A percentile compares a stretch with the other conserved stretches of the same genome.
Conservation (phyloP, 208 protist genomes). For the Kentomonas sorsogonicus region DNA sequence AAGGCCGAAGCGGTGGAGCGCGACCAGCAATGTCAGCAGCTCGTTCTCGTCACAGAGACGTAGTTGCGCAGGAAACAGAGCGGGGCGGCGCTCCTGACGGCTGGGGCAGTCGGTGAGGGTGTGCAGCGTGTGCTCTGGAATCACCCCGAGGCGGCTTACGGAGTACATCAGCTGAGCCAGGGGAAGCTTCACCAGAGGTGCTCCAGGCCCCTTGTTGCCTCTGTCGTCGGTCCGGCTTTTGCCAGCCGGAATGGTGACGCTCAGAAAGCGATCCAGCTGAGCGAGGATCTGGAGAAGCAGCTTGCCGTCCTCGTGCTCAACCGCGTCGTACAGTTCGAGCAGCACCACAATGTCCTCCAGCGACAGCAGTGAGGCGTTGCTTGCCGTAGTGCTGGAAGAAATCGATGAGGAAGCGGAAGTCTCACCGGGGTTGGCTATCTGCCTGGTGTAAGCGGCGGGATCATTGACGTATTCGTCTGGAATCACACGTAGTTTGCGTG, state of each 20-base stretch:
- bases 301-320: slow-evolving; percentile 52
- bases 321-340: slow-evolving; percentile 46
- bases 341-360: slow-evolving; percentile 44
- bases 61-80: slow-evolving; percentile 39
- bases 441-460: too few species aligned
- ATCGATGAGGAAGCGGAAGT: too few species aligned
- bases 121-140: slow-evolving; percentile 47
- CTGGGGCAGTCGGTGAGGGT: slow-evolving; percentile 13
- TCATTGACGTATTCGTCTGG: too few species aligned
- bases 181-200: slow-evolving; percentile 26
- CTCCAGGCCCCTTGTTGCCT: not conserved
- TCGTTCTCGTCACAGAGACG: slow-evolving; percentile 25
- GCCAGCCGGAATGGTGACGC: slow-evolving; percentile 7
- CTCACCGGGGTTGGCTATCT: too few species aligned
- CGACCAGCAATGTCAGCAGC: slow-evolving; percentile 40
- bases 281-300: slow-evolving; percentile 51
- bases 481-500: too few species aligned
- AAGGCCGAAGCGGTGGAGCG: slow-evolving; percentile 69
- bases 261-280: slow-evolving; percentile 43
- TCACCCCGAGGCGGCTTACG: slow-evolving; percentile 45
- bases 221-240: not conserved
- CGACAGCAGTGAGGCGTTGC: slow-evolving; percentile 14
- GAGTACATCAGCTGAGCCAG: slow-evolving; percentile 45
- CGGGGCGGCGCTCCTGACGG: not conserved
- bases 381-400: too few species aligned